These are phyloP conservation scores for Capronia coronata DNA, from an alignment of 2,329 filamentous ascomycete genomes.

Conservation along the genomic window DNA sequence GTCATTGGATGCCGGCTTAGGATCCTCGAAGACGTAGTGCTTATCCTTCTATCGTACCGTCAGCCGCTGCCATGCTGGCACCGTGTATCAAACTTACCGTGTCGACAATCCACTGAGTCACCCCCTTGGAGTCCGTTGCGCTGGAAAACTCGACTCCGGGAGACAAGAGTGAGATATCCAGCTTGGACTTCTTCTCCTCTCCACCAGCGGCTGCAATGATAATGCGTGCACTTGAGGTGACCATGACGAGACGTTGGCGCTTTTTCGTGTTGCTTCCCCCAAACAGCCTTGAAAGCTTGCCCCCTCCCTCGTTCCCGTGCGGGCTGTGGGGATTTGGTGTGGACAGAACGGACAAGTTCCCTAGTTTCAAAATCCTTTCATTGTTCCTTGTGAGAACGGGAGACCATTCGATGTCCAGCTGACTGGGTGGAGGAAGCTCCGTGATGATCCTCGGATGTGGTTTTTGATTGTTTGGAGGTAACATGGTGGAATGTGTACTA, in stretches of 20 bases:
- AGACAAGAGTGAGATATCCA: slow-evolving; percentile 76
- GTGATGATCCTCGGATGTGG: slow-evolving; percentile 78
- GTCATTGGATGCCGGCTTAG: slow-evolving; percentile 63
- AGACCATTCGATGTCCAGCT: slow-evolving; percentile 97
- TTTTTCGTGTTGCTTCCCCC: slow-evolving; percentile 87
- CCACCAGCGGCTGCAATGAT: slow-evolving; percentile 85
- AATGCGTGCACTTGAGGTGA: slow-evolving; percentile 84
- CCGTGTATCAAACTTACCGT: slow-evolving; percentile 59
- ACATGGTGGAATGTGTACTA: slow-evolving; percentile 33
- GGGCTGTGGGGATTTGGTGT: slow-evolving; percentile 70
- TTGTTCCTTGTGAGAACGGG: slow-evolving; percentile 85
- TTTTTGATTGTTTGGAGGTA: slow-evolving; percentile 40
- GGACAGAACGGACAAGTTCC: slow-evolving; percentile 79
- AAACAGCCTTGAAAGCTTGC: slow-evolving; percentile 87
- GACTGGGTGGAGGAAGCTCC: slow-evolving; percentile 90
- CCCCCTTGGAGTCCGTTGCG: slow-evolving; percentile 77
- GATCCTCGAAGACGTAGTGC: slow-evolving; percentile 88
- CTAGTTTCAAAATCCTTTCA: slow-evolving; percentile 88
- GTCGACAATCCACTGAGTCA: slow-evolving; percentile 84
- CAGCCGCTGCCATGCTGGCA: slow-evolving; percentile 26
- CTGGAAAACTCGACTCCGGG: slow-evolving; percentile 72
- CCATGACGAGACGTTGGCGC: slow-evolving; percentile 84
- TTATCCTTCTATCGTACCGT: slow-evolving; percentile 62
- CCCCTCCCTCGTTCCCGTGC: slow-evolving; percentile 58
- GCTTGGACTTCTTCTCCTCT: slow-evolving; percentile 91